phyloP scores from a whole-genome alignment of 345 rosid species.

The Salix udensis region DNA sequence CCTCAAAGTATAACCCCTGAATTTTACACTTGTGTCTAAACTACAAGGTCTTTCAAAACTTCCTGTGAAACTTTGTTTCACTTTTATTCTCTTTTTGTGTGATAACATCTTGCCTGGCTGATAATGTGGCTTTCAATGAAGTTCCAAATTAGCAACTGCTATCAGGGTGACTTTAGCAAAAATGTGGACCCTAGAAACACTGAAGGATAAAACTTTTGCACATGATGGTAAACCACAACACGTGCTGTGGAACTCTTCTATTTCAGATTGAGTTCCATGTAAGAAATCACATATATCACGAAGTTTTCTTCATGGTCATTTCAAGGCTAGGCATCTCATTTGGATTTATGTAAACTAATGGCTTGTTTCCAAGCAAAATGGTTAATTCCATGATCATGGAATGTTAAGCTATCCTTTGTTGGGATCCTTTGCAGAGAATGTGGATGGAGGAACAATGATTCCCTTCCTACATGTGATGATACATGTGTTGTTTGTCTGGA shows the following conservation, averaged over 20 bases:
- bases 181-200: background rate
- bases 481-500: constrained; percentile 88
- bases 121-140: background rate
- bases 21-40: background rate
- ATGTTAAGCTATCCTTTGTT: background rate
- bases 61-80: background rate
- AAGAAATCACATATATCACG: background rate
- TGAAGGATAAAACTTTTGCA: constrained; percentile 2
- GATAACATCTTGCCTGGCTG: background rate
- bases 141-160: background rate
- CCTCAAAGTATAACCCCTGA: background rate
- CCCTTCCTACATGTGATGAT: constrained; percentile 51
- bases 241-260: background rate
- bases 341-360: background rate
- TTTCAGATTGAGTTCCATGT: background rate
- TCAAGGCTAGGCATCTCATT: background rate
- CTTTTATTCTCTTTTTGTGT: background rate
- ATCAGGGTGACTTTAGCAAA: background rate
- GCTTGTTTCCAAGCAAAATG: background rate
- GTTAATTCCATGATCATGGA: background rate
- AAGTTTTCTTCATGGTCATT: background rate
- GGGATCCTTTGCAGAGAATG: constrained; percentile 58
- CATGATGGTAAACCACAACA: background rate
- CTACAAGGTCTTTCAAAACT: background rate
- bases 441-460: constrained; percentile 68